A percentile compares a stretch with the other conserved stretches of the same genome.
Conservation (phyloP, 345 rosid species). For the Citrus cavaleriei region DNA sequence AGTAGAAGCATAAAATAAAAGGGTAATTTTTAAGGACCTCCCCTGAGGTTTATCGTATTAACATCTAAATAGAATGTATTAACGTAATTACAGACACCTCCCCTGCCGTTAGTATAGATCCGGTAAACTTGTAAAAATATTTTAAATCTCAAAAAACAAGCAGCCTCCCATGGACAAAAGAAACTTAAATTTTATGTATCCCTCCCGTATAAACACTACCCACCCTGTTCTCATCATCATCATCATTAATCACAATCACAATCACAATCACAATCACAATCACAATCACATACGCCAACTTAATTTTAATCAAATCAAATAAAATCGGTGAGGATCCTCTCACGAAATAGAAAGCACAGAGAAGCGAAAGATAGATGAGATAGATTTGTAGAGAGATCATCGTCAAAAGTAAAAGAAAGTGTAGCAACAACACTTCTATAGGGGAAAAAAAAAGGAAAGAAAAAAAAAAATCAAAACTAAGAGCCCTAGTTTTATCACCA, state of each 20-base stretch:
- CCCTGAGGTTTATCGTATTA: too few relatives aligned
- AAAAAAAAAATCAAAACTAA: neutral
- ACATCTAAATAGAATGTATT: too few relatives aligned
- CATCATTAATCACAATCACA: conserved; percentile 1
- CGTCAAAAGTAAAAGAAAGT: neutral
- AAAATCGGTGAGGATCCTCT: neutral
- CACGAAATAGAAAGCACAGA: neutral
- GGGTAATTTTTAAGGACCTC: too few relatives aligned
- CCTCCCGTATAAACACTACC: neutral
- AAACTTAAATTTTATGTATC: too few relatives aligned
- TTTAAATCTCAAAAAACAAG: too few relatives aligned
- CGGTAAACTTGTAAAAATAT: too few relatives aligned
- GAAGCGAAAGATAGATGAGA: neutral
- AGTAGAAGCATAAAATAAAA: neutral
- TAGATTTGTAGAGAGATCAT: neutral
- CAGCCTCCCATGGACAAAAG: neutral
- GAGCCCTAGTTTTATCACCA: conserved; percentile 15
- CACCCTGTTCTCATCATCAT: neutral
- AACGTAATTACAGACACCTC: too few relatives aligned
- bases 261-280: conserved; percentile 4
- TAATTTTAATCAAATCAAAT: neutral
- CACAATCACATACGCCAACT: neutral
- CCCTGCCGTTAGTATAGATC: too few relatives aligned
- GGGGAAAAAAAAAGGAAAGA: too few relatives aligned
- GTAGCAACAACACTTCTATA: too few relatives aligned